Evolutionary conservation across 1,139 yeast species (phyloP).

Genomic region (Schwanniomyces etchellsii): DNA sequence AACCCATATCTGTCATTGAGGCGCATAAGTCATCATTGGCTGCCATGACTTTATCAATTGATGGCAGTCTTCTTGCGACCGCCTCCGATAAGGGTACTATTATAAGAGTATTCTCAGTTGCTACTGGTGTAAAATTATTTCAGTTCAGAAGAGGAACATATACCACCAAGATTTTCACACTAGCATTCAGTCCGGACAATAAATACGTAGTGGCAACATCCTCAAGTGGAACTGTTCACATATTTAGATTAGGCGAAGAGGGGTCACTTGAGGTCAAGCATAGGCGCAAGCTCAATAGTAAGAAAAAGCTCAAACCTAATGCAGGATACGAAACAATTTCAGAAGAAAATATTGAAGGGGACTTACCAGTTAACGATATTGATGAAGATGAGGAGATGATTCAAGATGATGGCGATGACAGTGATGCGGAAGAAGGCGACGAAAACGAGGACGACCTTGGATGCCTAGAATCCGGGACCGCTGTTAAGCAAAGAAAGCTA

Average conservation of each 20-base stretch:
- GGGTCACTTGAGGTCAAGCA: constrained; percentile 45
- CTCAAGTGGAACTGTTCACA: constrained; percentile 90
- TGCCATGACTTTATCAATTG: constrained; percentile 68
- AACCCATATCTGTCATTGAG: constrained; percentile 84
- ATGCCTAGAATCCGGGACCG: constrained; percentile 13
- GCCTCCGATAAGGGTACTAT: constrained; percentile 96
- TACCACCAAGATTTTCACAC: constrained; percentile 81
- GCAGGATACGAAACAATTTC: constrained; percentile 24
- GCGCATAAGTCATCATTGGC: constrained; percentile 90
- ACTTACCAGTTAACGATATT: constrained; percentile 17
- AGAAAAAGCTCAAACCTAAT: constrained; percentile 7
- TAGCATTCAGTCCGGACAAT: constrained; percentile 74
- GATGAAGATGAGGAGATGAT: constrained; percentile 27
- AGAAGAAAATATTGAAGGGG: constrained; percentile 22
- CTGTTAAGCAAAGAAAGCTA: constrained; percentile 29
- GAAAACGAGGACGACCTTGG: constrained; percentile 22
- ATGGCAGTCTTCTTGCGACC: constrained; percentile 82
- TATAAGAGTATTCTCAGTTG: constrained; percentile 79
- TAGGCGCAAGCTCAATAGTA: constrained; percentile 21
- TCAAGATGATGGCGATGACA: constrained; percentile 20
- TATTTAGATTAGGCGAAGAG: constrained; percentile 67
- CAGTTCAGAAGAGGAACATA: constrained; percentile 95
- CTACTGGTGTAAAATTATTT: constrained; percentile 73
- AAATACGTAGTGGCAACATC: constrained; percentile 76
- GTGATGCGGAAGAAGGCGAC: constrained; percentile 23